phyloP scores from a whole-genome alignment of 2,329 filamentous ascomycete species.

The Rutstroemia sp. region DNA sequence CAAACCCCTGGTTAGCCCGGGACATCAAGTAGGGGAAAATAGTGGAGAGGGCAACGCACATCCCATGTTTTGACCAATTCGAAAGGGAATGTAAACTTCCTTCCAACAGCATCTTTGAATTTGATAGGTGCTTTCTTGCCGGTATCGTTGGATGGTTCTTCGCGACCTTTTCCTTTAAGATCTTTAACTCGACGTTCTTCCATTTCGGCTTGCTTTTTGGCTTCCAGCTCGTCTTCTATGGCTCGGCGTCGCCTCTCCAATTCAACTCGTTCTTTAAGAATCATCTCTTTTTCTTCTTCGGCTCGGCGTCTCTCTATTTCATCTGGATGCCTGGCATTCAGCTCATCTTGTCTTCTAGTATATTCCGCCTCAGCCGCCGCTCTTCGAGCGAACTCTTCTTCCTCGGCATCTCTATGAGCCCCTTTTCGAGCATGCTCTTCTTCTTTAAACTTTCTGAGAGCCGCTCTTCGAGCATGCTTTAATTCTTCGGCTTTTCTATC shows the following conservation, averaged over 20 bases:
- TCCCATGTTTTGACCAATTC: slow-evolving; percentile 77
- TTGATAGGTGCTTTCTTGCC: slow-evolving; percentile 31
- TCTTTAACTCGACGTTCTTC: not conserved
- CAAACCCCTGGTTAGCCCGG: slow-evolving; percentile 6
- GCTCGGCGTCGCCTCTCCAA: too few species aligned
- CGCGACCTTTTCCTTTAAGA: not conserved
- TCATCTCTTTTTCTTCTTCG: too few species aligned
- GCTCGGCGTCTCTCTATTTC: too few species aligned
- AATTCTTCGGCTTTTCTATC: not conserved
- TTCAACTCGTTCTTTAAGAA: too few species aligned
- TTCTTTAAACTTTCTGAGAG: not conserved
- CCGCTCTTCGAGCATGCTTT: too few species aligned
- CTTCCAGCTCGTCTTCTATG: too few species aligned
- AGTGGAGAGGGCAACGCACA: slow-evolving; percentile 38
- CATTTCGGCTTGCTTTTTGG: not conserved
- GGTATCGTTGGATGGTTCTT: not conserved
- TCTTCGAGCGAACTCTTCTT: too few species aligned
- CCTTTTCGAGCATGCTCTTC: too few species aligned
- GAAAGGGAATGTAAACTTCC: slow-evolving; percentile 89
- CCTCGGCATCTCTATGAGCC: not conserved
- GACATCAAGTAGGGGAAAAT: slow-evolving; percentile 15
- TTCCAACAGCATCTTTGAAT: slow-evolving; percentile 85
- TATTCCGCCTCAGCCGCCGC: too few species aligned
- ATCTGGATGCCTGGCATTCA: too few species aligned
- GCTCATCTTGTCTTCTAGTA: too few species aligned